Conservation (phyloP, 306 rosid genomes). For the Castanea crenata region DNA sequence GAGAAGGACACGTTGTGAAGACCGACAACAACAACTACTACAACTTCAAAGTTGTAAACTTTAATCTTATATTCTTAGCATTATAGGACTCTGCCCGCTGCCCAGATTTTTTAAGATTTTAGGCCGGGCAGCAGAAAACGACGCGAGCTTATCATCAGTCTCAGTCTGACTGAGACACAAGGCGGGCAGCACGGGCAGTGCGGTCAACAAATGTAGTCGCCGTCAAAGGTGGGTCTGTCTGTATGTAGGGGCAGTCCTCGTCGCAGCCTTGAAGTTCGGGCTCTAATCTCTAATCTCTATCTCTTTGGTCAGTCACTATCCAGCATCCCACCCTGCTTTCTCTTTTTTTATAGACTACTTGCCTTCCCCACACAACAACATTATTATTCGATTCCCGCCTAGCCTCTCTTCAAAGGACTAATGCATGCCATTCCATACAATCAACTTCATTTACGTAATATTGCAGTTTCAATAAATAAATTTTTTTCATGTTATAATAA, state of each 20-base stretch:
- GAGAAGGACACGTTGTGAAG: slow-evolving; percentile 26
- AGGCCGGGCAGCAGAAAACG: slow-evolving; percentile 52
- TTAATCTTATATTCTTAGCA: too few species aligned
- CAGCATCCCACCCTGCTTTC: slow-evolving; percentile 3
- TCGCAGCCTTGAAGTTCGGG: slow-evolving; percentile 49
- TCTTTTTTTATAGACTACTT: not conserved
- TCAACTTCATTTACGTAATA: too few species aligned
- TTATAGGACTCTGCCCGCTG: not conserved
- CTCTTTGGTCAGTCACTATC: slow-evolving; percentile 23
- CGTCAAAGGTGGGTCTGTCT: slow-evolving; percentile 27
- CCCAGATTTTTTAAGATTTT: not conserved
- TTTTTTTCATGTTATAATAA: too few species aligned
- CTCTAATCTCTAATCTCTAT: slow-evolving; percentile 2
- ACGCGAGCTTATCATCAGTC: slow-evolving; percentile 29
- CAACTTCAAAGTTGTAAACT: not conserved
- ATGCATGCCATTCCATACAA: too few species aligned
- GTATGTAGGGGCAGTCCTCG: slow-evolving; percentile 16
- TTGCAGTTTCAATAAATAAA: too few species aligned
- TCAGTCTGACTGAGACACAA: not conserved
- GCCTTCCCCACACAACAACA: not conserved
- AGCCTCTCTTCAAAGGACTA: slow-evolving; percentile 16
- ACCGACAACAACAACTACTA: slow-evolving; percentile 1
- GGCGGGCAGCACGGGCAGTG: slow-evolving; percentile 47
- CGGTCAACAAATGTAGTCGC: slow-evolving; percentile 43
- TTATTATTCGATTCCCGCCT: slow-evolving; percentile 22